Percentiles rank a stretch among this genome's conserved stretches.
Conservation (phyloP, 805 yeast genomes). For the Candida taoyuanica region DNA sequence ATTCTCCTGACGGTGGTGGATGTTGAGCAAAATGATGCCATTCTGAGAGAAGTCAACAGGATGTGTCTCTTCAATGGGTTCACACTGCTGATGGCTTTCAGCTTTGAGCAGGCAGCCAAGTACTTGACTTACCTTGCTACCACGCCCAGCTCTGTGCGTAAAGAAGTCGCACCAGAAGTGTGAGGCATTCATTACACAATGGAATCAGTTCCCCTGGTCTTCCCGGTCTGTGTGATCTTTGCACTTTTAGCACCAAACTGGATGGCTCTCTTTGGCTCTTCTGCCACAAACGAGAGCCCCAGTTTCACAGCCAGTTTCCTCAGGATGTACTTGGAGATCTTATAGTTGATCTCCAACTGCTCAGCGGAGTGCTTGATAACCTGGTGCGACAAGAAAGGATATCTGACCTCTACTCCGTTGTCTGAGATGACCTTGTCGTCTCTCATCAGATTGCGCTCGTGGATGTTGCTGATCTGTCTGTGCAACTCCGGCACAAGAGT, state of each 20-base stretch:
- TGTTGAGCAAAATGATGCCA: constrained; percentile 49
- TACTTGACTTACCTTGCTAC: constrained; percentile 32
- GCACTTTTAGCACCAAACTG: constrained; percentile 97
- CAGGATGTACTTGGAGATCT: constrained; percentile 51
- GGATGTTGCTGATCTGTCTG: constrained; percentile 67
- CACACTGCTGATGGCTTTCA: constrained; percentile 38
- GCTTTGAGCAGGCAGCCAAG: constrained; percentile 50
- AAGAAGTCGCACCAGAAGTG: constrained; percentile 1
- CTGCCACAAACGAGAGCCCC: constrained; percentile 50
- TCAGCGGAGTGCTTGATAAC: constrained; percentile 49
- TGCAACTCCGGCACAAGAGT: constrained; percentile 56
- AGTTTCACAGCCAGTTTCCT: constrained; percentile 55
- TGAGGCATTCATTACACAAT: constrained; percentile 12
- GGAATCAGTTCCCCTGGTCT: constrained; percentile 69
- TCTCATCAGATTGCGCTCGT: constrained; percentile 78
- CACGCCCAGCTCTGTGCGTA: constrained; percentile 5
- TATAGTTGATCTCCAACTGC: constrained; percentile 45
- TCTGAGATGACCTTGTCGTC: constrained; percentile 84
- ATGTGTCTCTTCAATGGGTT: constrained; percentile 38
- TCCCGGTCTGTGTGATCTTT: constrained; percentile 78
- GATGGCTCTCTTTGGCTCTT: constrained; percentile 87
- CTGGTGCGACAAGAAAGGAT: constrained; percentile 71
- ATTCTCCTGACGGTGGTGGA: constrained; percentile 62
- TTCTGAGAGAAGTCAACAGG: constrained; percentile 36
- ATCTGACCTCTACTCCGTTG: constrained; percentile 88